A percentile compares a stretch with the other conserved stretches of the same genome.
Conservation (phyloP, 805 yeast genomes). For the Komagataella pseudopastoris region DNA sequence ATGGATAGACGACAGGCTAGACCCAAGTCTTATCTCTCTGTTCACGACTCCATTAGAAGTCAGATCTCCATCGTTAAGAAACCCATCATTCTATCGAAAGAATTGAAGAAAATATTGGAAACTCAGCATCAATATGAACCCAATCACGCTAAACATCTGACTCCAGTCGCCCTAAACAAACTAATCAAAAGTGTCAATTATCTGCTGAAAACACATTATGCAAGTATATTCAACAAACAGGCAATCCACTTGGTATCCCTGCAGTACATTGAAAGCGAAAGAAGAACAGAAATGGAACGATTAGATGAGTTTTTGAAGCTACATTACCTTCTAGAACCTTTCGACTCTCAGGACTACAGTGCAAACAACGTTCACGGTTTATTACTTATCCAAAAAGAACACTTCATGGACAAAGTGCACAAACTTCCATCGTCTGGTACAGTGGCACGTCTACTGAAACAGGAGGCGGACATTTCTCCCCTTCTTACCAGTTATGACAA, state of each 20-base stretch:
- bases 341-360: constrained; percentile 12
- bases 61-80: background rate
- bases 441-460: constrained; percentile 2
- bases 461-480: background rate
- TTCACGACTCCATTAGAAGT: background rate
- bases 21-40: background rate
- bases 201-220: background rate
- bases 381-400: constrained; percentile 8
- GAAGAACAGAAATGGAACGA: constrained; percentile 4
- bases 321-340: constrained; percentile 14
- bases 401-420: constrained; percentile 6
- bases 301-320: constrained; percentile 12
- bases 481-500: constrained; percentile 13
- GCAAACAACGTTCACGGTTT: constrained; percentile 15
- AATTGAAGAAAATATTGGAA: background rate
- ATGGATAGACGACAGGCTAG: background rate
- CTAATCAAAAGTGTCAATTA: constrained; percentile 1
- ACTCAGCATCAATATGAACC: background rate
- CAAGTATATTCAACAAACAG: constrained; percentile 13
- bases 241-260: constrained; percentile 15
- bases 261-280: constrained; percentile 15
- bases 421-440: background rate
- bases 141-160: background rate
- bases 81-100: background rate
- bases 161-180: background rate